Conservation (phyloP, 345 rosid genomes). For the Citrus trifoliata region DNA sequence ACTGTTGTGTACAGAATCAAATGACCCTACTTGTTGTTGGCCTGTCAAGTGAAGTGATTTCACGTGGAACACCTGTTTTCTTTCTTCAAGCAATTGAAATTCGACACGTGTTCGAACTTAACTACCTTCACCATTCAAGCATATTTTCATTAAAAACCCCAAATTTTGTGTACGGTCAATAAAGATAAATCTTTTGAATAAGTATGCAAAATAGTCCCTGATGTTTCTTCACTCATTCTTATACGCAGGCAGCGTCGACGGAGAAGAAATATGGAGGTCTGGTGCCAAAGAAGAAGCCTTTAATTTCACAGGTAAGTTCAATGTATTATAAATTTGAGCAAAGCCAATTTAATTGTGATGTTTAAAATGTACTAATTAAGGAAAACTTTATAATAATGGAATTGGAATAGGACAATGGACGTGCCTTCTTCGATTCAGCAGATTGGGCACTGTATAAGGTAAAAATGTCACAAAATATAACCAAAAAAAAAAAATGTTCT, state of each 20-base stretch:
- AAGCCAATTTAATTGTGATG: not conserved
- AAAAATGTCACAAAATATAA: not conserved
- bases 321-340: not conserved
- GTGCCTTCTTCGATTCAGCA: constrained; percentile 92
- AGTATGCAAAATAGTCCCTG: not conserved
- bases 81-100: not conserved
- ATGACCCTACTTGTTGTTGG: not conserved
- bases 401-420: constrained; percentile 53
- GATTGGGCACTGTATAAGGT: constrained; percentile 92
- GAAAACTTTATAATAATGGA: not conserved
- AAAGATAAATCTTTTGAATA: not conserved
- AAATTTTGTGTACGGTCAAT: not conserved
- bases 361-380: not conserved
- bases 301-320: constrained; percentile 56
- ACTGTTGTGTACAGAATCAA: not conserved
- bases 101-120: not conserved
- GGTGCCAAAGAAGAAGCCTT: constrained; percentile 82
- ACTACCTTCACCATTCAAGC: rapidly evolving
- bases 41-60: not conserved
- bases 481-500: not conserved
- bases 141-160: not conserved
- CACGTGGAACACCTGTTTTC: not conserved
- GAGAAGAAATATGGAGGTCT: constrained; percentile 70
- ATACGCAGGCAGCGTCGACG: constrained; percentile 23
- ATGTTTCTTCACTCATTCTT: not conserved